Percentiles rank a stretch among this genome's conserved stretches.
These are phyloP conservation scores for Hirschioporus abietinus DNA, from an alignment of 768 basidiomycete species.

Conservation along the genomic window DNA sequence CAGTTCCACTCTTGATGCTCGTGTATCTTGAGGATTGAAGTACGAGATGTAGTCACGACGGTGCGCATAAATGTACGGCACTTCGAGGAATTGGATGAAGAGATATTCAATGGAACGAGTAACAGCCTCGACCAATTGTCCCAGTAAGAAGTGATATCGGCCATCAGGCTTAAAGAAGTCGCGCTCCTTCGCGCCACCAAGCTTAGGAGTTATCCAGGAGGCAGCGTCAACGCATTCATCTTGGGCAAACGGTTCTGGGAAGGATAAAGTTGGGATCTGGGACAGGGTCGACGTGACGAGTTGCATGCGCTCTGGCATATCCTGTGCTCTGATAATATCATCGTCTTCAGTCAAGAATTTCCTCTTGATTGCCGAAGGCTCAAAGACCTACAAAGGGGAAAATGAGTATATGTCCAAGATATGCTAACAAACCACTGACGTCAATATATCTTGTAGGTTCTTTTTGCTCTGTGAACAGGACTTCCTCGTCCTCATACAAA, in stretches of 20 bases:
- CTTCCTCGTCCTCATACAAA: constrained; percentile 71
- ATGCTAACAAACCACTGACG: constrained; percentile 38
- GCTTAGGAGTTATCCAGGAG: constrained; percentile 78
- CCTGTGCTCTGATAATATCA: constrained; percentile 82
- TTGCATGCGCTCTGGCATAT: constrained; percentile 96
- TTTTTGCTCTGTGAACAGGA: constrained; percentile 48
- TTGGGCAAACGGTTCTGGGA: constrained; percentile 59
- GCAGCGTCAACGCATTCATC: constrained; percentile 77
- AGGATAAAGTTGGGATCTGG: constrained; percentile 49
- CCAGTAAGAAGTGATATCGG: constrained; percentile 50
- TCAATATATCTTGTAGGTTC: constrained; percentile 82
- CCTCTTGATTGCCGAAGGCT: constrained; percentile 91
- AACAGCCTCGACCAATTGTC: constrained; percentile 73
- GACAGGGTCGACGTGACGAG: constrained; percentile 83
- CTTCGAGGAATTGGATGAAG: constrained; percentile 86
- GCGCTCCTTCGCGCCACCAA: constrained; percentile 64
- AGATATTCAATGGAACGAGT: constrained; percentile 73
- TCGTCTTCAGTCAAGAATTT: constrained; percentile 90
- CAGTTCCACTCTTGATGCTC: constrained; percentile 55
- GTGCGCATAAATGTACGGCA: constrained; percentile 93
- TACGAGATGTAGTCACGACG: constrained; percentile 86
- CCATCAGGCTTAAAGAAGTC: constrained; percentile 71
- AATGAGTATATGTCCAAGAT: constrained; percentile 10
- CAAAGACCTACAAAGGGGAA: constrained; percentile 69
- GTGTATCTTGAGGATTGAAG: constrained; percentile 64